Conservation (phyloP, 495 filamentous ascomycete genomes). For the Talaromyces wortmannii region DNA sequence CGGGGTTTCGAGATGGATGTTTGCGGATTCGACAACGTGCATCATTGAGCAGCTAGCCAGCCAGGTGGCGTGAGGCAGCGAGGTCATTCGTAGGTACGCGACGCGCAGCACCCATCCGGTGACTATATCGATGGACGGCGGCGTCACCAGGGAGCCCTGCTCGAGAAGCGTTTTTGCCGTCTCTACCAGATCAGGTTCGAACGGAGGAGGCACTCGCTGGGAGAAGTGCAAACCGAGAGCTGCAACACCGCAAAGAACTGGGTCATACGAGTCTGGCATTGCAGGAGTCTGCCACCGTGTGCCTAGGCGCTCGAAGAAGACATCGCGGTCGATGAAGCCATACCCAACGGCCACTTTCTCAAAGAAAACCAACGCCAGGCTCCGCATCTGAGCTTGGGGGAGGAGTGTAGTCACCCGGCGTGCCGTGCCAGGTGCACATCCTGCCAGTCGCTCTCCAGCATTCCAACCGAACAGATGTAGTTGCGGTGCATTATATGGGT, state of each 20-base stretch:
- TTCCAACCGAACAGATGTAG: conserved; percentile 50
- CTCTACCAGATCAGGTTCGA: conserved; percentile 31
- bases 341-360: conserved; percentile 38
- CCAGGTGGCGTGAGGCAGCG: conserved; percentile 45
- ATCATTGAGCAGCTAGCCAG: conserved; percentile 49
- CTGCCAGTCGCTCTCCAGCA: conserved; percentile 28
- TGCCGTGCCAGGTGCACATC: conserved; percentile 1
- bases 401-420: conserved; percentile 25
- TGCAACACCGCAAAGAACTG: conserved; percentile 34
- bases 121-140: conserved; percentile 29
- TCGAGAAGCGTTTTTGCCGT: conserved; percentile 38
- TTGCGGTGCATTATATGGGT: conserved; percentile 38
- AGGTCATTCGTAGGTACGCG: conserved; percentile 45
- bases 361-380: conserved; percentile 37
- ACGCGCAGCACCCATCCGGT: conserved; percentile 46
- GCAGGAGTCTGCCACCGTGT: conserved; percentile 20
- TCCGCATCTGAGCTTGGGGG: conserved; percentile 23
- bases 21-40: conserved; percentile 32
- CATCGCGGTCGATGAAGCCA: conserved; percentile 33
- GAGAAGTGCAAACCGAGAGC: conserved; percentile 44
- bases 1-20: conserved; percentile 26
- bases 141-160: conserved; percentile 21
- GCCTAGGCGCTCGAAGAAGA: conserved; percentile 21
- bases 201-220: conserved; percentile 10
- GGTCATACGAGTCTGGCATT: conserved; percentile 12